A percentile compares a stretch with the other conserved stretches of the same genome.
These are phyloP conservation scores for Hypoxylon fuscum DNA, from an alignment of 495 filamentous ascomycete species.

Conservation along the genomic window DNA sequence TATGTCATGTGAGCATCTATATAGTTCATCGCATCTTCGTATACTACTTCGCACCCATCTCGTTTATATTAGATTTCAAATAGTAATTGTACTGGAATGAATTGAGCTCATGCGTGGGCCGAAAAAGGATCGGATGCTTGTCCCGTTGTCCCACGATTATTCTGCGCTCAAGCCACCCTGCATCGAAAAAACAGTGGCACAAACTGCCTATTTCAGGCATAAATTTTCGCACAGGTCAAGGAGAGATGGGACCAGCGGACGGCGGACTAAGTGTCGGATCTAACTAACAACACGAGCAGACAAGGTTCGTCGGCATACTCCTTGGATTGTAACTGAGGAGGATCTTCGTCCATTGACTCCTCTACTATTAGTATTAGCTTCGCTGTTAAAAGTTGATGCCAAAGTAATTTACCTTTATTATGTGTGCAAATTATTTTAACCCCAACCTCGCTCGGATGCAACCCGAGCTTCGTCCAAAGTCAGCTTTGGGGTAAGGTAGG, in stretches of 20 bases:
- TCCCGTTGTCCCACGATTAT: slow-evolving; percentile 10
- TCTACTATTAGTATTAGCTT: no score
- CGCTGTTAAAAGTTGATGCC: no score
- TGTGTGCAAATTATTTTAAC: no score
- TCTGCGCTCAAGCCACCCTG: slow-evolving; percentile 1
- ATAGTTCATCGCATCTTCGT: background rate
- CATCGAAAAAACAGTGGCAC: slow-evolving; percentile 5
- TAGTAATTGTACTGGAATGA: no score
- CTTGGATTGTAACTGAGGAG: no score
- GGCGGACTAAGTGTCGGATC: background rate
- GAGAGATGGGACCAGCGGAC: background rate
- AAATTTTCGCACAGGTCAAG: slow-evolving; percentile 1
- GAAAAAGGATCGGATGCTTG: background rate
- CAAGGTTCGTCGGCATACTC: background rate
- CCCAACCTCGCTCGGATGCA: no score
- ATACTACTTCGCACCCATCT: background rate
- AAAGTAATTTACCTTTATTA: no score
- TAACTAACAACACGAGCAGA: background rate
- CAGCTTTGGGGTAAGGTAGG: no score
- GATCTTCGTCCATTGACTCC: no score
- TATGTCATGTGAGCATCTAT: background rate
- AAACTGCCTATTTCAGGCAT: slow-evolving; percentile 12
- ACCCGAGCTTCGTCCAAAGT: no score
- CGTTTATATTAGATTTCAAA: no score
- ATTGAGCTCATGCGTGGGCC: background rate